Evolutionary conservation across 83 land plant species (phyloP).

Genomic region (Picea engelmannii): DNA sequence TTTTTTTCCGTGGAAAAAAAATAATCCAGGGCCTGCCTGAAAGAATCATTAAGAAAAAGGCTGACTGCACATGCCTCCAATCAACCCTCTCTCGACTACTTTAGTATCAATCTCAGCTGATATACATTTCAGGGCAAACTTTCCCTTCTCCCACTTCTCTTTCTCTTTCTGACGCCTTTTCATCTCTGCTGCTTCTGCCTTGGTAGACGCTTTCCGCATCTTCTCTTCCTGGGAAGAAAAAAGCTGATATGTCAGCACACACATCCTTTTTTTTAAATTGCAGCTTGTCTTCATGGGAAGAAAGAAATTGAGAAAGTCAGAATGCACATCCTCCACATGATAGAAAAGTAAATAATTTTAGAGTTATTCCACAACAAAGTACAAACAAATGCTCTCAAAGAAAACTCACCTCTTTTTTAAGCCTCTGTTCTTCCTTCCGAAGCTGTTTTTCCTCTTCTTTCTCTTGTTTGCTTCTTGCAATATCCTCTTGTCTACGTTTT

Average conservation of each 20-base stretch:
- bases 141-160: constrained; percentile 95
- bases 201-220: constrained; percentile 64
- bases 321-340: neutral
- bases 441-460: constrained; percentile 65
- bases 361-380: neutral
- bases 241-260: no score
- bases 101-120: constrained; percentile 77
- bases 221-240: constrained; percentile 67
- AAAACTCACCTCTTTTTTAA: constrained; percentile 40
- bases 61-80: constrained; percentile 68
- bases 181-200: constrained; percentile 71
- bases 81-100: constrained; percentile 72
- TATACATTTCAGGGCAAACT: constrained; percentile 79
- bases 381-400: neutral
- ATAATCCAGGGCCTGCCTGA: constrained; percentile 9
- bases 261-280: no score
- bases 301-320: constrained; percentile 5
- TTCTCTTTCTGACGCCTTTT: constrained; percentile 72
- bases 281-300: no score
- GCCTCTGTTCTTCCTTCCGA: constrained; percentile 71
- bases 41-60: constrained; percentile 11
- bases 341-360: neutral
- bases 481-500: constrained; percentile 24
- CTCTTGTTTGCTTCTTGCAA: constrained; percentile 32
- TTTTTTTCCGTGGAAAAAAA: no score